These are phyloP conservation scores for Coleophoma eucalyptorum DNA, from an alignment of 2,329 filamentous ascomycete genomes.

Conservation along the genomic window DNA sequence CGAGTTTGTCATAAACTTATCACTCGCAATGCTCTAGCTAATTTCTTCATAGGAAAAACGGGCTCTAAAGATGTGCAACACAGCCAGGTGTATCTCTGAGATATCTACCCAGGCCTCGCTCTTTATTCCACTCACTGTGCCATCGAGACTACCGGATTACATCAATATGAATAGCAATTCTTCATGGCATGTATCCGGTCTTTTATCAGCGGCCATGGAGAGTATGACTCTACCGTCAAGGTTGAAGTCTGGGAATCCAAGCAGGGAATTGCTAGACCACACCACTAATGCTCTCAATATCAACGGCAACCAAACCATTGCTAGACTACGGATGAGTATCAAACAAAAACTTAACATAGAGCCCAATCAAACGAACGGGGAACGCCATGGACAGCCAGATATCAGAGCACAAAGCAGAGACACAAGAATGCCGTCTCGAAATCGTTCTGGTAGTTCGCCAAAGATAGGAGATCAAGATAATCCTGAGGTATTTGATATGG, in stretches of 20 bases:
- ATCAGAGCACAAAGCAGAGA: constrained; percentile 11
- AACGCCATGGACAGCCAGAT: constrained; percentile 6
- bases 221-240: constrained; percentile 74
- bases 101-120: constrained; percentile 70
- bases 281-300: constrained; percentile 66
- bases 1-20: constrained; percentile 38
- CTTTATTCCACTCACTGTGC: constrained; percentile 69
- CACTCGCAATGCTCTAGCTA: constrained; percentile 6
- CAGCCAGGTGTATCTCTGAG: constrained; percentile 66
- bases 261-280: constrained; percentile 48
- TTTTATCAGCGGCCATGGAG: constrained; percentile 75
- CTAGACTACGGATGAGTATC: constrained; percentile 63
- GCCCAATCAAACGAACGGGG: constrained; percentile 9
- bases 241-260: constrained; percentile 45
- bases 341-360: constrained; percentile 11
- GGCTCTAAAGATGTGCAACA: constrained; percentile 65
- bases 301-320: constrained; percentile 76
- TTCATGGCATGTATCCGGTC: constrained; percentile 75
- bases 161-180: constrained; percentile 60
- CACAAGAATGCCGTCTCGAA: constrained; percentile 33
- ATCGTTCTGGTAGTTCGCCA: constrained; percentile 23
- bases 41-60: constrained; percentile 50
- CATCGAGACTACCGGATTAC: constrained; percentile 53
- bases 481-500: constrained; percentile 29
- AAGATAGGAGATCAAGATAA: constrained; percentile 19